These are phyloP conservation scores for Globisporangium takayamanum DNA, from an alignment of 352 stramenopile genomes.

Conservation along the genomic window DNA sequence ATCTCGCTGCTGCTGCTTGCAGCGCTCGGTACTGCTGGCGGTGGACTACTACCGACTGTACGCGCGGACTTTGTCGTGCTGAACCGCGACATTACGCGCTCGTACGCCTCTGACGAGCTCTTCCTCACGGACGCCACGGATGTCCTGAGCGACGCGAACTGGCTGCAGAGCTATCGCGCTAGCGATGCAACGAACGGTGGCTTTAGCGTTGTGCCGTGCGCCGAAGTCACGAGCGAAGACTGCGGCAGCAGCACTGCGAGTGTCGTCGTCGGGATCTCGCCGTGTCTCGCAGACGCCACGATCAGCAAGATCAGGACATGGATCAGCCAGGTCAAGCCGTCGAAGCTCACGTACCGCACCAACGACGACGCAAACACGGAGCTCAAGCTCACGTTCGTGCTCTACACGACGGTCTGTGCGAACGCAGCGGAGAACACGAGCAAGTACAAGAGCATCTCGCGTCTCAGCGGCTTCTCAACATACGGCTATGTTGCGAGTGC, in stretches of 20 bases:
- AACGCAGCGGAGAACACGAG: background rate
- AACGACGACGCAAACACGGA: slow-evolving; percentile 4
- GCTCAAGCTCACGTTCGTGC: slow-evolving; percentile 11
- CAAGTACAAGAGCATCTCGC: background rate
- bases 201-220: slow-evolving; percentile 1
- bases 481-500: background rate
- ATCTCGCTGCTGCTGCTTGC: background rate
- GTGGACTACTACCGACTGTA: background rate
- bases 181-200: slow-evolving; percentile 5
- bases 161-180: slow-evolving; percentile 12
- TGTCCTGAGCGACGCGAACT: slow-evolving; percentile 1
- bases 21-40: background rate
- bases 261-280: slow-evolving; percentile 11
- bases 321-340: slow-evolving; percentile 1
- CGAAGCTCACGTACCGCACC: slow-evolving; percentile 5
- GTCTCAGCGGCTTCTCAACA: background rate
- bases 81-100: slow-evolving; percentile 10
- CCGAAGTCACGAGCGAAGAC: slow-evolving; percentile 7
- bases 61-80: slow-evolving; percentile 10
- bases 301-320: slow-evolving; percentile 8
- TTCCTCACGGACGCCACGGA: slow-evolving; percentile 10
- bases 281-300: slow-evolving; percentile 7
- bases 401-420: background rate
- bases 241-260: background rate
- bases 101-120: slow-evolving; percentile 6